Conservation (phyloP, 164 flowering plant genomes). For the Dillenia suffruticosa region DNA sequence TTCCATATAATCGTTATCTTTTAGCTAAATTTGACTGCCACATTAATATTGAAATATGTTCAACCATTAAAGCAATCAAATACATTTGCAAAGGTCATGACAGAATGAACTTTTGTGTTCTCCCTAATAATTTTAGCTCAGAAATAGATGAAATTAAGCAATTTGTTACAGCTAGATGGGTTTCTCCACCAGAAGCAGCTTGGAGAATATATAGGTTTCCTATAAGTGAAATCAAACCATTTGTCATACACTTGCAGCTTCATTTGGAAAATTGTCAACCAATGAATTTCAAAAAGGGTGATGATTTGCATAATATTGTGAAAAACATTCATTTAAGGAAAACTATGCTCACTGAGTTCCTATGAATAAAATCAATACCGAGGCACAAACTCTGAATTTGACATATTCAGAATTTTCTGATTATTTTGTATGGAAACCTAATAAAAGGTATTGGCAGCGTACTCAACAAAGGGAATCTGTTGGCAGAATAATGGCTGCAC, state of each 20-base stretch:
- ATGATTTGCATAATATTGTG: background rate
- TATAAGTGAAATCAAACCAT: slow-evolving; percentile 2
- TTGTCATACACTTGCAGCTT: background rate
- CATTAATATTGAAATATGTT: slow-evolving; percentile 18
- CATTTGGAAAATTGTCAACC: slow-evolving; percentile 3
- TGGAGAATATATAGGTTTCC: slow-evolving; percentile 8
- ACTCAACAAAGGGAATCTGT: too few species aligned
- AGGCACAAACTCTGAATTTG: background rate
- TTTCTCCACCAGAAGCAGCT: slow-evolving; percentile 4
- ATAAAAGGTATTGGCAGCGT: too few species aligned
- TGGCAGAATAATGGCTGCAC: background rate
- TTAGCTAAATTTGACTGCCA: slow-evolving; percentile 9
- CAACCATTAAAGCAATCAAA: background rate
- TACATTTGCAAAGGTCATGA: slow-evolving; percentile 16
- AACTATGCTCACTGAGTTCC: slow-evolving; percentile 11
- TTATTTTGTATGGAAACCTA: too few species aligned
- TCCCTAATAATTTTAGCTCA: background rate
- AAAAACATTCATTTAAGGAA: background rate
- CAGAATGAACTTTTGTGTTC: background rate
- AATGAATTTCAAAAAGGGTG: background rate
- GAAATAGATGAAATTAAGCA: slow-evolving; percentile 12
- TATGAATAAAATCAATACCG: background rate
- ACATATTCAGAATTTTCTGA: too few species aligned
- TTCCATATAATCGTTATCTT: slow-evolving; percentile 8
- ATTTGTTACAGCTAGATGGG: slow-evolving; percentile 9